These are phyloP conservation scores for Galerina sulciceps DNA, from an alignment of 768 basidiomycete species.

Conservation along the genomic window DNA sequence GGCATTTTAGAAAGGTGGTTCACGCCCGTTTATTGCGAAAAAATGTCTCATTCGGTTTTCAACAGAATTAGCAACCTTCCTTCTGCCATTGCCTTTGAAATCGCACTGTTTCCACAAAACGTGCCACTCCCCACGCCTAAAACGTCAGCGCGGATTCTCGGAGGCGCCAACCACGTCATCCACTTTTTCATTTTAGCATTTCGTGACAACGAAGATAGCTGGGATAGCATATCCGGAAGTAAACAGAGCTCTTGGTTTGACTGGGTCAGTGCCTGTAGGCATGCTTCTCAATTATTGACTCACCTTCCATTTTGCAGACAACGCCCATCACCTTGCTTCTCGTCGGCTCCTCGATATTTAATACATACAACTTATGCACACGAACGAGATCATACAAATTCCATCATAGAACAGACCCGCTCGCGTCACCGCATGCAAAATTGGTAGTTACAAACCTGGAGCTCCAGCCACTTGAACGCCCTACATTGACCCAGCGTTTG, in stretches of 20 bases:
- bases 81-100: constrained; percentile 74
- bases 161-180: constrained; percentile 65
- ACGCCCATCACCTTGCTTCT: constrained; percentile 64
- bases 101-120: constrained; percentile 84
- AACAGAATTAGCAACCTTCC: constrained; percentile 67
- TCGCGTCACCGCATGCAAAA: constrained; percentile 70
- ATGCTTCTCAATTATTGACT: constrained; percentile 1
- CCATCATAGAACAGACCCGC: constrained; percentile 62
- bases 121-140: constrained; percentile 71
- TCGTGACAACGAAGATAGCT: constrained; percentile 71
- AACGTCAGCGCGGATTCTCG: constrained; percentile 69
- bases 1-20: constrained; percentile 62
- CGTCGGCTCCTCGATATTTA: constrained; percentile 56
- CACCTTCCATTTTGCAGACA: constrained; percentile 47
- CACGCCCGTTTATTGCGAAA: neutral
- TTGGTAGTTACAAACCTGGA: constrained; percentile 63
- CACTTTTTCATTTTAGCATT: constrained; percentile 67
- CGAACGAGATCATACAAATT: constrained; percentile 73
- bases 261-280: constrained; percentile 57
- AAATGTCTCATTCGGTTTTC: constrained; percentile 7
- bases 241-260: constrained; percentile 73
- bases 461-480: constrained; percentile 45
- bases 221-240: constrained; percentile 80
- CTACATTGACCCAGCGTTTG: constrained; percentile 50
- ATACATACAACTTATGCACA: constrained; percentile 70